Percentiles rank a stretch among this genome's conserved stretches.
These are phyloP conservation scores for Podaxis sp. DNA, from an alignment of 768 basidiomycete species.

Conservation along the genomic window DNA sequence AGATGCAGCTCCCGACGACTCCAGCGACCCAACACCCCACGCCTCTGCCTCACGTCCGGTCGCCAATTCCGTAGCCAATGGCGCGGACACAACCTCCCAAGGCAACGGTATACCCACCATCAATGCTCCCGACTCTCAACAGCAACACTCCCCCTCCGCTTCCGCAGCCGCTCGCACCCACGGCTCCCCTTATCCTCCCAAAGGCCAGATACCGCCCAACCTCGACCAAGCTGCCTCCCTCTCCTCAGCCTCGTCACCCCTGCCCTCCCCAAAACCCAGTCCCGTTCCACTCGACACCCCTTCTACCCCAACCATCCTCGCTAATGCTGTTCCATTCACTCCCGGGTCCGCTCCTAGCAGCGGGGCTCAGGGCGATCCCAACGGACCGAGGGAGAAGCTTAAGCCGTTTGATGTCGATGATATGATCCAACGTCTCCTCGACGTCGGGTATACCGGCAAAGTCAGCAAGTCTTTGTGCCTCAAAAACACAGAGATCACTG, in stretches of 20 bases:
- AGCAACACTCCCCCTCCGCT: constrained; percentile 30
- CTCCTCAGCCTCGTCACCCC: constrained; percentile 37
- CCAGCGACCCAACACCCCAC: constrained; percentile 37
- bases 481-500: constrained; percentile 94
- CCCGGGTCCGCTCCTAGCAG: constrained; percentile 50
- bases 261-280: constrained; percentile 39
- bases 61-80: constrained; percentile 32
- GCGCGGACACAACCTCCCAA: constrained; percentile 37
- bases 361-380: constrained; percentile 39
- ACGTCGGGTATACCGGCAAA: constrained; percentile 98
- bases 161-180: constrained; percentile 25
- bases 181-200: constrained; percentile 39
- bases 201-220: constrained; percentile 24
- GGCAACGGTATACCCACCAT: constrained; percentile 34
- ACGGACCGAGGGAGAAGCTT: constrained; percentile 54
- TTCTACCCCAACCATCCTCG: constrained; percentile 81
- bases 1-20: constrained; percentile 39
- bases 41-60: constrained; percentile 46
- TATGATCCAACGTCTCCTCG: constrained; percentile 94
- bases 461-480: constrained; percentile 93
- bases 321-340: constrained; percentile 57
- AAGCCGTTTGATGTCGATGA: constrained; percentile 92
- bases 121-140: constrained; percentile 43
- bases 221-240: constrained; percentile 37
- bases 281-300: constrained; percentile 75